phyloP scores from a whole-genome alignment of 2,329 filamentous ascomycete genomes.

The Nakataea oryzae region DNA sequence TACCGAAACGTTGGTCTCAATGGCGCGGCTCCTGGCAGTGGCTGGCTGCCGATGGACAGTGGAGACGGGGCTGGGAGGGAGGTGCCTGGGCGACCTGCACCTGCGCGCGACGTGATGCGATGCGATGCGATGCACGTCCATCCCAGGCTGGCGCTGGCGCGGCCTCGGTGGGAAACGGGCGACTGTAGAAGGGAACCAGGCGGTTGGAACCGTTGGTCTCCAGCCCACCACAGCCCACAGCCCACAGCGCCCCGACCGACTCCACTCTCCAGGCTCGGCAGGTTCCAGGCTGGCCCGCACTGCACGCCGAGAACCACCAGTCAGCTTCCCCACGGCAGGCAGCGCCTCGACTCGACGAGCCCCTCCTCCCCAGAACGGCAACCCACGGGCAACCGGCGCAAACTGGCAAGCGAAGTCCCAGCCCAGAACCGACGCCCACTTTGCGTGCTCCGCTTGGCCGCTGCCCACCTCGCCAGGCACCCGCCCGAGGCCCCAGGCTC shows the following conservation, averaged over 20 bases:
- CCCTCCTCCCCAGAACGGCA: not conserved
- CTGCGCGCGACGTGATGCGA: too few species aligned
- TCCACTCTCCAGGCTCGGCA: not conserved
- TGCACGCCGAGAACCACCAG: not conserved
- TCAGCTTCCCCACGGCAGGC: not conserved
- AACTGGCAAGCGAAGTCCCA: not conserved
- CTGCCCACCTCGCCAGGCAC: too few species aligned
- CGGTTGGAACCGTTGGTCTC: too few species aligned
- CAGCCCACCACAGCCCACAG: too few species aligned
- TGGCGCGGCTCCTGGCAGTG: not conserved
- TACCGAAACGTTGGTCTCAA: not conserved
- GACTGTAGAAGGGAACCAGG: too few species aligned
- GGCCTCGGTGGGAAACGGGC: too few species aligned
- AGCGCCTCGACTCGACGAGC: not conserved
- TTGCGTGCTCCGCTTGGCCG: not conserved
- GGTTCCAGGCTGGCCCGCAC: not conserved
- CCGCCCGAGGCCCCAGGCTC: too few species aligned
- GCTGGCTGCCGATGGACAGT: not conserved
- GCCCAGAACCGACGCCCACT: not conserved
- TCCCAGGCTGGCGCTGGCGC: too few species aligned
- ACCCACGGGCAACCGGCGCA: not conserved
- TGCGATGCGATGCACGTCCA: too few species aligned
- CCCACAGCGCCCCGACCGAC: too few species aligned
- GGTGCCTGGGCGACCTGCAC: too few species aligned
- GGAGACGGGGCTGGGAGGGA: not conserved